Evolutionary conservation across 306 rosid genomes (phyloP), one percentile per base, ranked within the genome.

Genomic region (Luffa aegyptiaca): DNA sequence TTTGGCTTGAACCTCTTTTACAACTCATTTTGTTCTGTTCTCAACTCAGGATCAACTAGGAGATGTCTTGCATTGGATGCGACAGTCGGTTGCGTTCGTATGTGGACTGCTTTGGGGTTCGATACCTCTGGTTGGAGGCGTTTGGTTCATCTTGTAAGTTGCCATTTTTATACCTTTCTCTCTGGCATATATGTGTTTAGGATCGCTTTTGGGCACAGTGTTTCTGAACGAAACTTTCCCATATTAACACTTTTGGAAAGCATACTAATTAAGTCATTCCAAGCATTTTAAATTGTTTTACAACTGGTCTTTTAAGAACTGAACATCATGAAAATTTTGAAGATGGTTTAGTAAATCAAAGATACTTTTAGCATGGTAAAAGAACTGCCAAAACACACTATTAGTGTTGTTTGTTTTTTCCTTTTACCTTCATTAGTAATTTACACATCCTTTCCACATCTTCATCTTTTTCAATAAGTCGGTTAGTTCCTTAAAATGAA

Each of bases 1-100:
- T 61, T 21, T 61, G n/a, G 42, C 69, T 62, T 36, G 46, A 35
- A 33, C 5, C 11, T 63, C 8, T 63, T 69, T 26, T 41, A 3
- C 33, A 70, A 70, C 76, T 14, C 37, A n/a, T 45, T 62, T 33
- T 71, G 37, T 10, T 9, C 39, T 71, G 57, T 45, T 71, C 57
- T 45, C 17, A 3, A 17, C 6, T 1, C 75, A 68, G 76, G 99
- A 95, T 88, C 97, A 95, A 89, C 83, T 95, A 81, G 97, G 99
- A 58, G 99, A 95, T 77, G 97, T 95, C 26, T 89, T 95, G 89
- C 99, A 95, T 84, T 93, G 99, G 99, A 90, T 95, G 81, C 88
- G 99, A 84, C 99, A 95, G 80, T 86, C 52, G 2, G 83, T 93
- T 37, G 98, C 92, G 76, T 88, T 95, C 57, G 75, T 65, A n/a